Conservation (phyloP, 2,329 filamentous ascomycete species). For the Zymoseptoria brevis region DNA sequence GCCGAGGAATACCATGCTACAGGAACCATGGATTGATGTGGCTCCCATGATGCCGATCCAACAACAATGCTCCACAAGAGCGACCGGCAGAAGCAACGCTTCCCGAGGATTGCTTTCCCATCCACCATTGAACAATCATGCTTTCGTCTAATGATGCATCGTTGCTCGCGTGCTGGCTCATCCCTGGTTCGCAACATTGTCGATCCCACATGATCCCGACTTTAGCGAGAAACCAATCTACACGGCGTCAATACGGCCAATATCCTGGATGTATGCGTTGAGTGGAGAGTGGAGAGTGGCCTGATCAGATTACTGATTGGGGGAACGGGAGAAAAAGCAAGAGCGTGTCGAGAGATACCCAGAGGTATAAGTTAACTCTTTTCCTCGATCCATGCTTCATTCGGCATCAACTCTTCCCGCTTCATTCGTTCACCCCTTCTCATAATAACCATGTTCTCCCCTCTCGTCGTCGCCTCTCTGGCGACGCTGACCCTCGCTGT, state of each 20-base stretch:
- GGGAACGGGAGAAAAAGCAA: not conserved
- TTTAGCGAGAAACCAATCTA: not conserved
- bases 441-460: not conserved
- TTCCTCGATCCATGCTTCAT: not conserved
- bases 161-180: not conserved
- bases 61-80: not conserved
- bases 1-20: not conserved
- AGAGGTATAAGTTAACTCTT: not conserved
- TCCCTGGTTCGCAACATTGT: not conserved
- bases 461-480: not conserved
- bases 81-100: not conserved
- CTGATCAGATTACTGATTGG: not conserved
- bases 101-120: not conserved
- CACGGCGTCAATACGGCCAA: not conserved
- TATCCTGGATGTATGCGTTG: not conserved
- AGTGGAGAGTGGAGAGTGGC: not conserved
- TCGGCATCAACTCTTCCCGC: not conserved
- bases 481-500: not conserved
- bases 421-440: not conserved
- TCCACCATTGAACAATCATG: not conserved
- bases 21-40: not conserved
- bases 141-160: not conserved
- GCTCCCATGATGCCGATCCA: not conserved
- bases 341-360: too few species aligned
- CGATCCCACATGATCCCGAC: not conserved